Evolutionary conservation across 1,284 basidiomycete species (phyloP).

Genomic region (Puccinia coronata): DNA sequence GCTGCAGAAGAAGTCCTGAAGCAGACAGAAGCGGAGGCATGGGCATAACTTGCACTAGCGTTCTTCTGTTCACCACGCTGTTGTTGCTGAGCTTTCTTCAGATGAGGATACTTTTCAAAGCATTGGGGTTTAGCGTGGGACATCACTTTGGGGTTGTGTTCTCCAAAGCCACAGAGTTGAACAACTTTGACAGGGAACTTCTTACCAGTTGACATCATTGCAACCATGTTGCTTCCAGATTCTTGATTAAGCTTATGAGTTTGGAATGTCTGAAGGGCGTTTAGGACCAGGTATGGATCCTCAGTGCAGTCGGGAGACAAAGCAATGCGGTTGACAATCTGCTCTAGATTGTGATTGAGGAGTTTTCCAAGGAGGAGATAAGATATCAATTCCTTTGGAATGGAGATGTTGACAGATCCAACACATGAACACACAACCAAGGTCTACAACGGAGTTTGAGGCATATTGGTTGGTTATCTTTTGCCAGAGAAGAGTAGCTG

Average conservation of each 20-base stretch:
- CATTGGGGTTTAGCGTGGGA: neutral
- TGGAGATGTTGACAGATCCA: neutral
- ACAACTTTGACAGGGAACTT: neutral
- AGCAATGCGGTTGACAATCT: neutral
- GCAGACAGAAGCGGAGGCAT: neutral
- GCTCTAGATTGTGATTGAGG: neutral
- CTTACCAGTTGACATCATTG: neutral
- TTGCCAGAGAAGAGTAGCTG: neutral
- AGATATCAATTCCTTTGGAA: neutral
- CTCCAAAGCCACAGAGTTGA: neutral
- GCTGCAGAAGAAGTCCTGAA: too few species aligned
- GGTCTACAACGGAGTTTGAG: neutral
- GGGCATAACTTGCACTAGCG: neutral
- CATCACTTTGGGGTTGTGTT: neutral
- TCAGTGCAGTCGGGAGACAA: neutral
- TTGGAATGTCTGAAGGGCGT: neutral
- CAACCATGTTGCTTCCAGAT: too few species aligned
- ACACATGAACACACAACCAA: neutral
- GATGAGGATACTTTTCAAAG: neutral
- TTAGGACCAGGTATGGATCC: neutral
- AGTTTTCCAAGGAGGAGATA: neutral
- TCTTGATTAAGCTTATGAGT: neutral
- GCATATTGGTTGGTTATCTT: slow-evolving; percentile 3
- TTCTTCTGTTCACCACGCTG: too few species aligned
- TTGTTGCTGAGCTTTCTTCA: neutral